Conservation (phyloP, 352 stramenopile species). For the Phytopythium ostracodes region DNA sequence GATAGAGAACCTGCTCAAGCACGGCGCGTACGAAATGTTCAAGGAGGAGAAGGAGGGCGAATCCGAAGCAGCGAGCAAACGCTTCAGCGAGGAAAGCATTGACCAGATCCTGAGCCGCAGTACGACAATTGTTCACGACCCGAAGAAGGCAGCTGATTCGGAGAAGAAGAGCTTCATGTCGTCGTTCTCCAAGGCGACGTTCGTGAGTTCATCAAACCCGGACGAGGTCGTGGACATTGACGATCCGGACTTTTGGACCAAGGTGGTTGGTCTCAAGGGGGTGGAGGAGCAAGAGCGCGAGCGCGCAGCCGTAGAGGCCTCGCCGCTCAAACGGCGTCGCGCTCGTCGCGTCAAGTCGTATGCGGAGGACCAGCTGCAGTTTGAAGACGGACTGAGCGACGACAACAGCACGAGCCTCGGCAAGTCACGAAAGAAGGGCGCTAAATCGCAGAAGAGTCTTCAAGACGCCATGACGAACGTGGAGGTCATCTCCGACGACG, state of each 20-base stretch:
- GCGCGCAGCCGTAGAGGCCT: slow-evolving; percentile 30
- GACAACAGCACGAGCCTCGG: slow-evolving; percentile 22
- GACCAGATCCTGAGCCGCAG: slow-evolving; percentile 95
- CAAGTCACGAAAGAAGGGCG: slow-evolving; percentile 20
- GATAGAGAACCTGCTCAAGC: slow-evolving; percentile 91
- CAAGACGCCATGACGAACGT: neutral
- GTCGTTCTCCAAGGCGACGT: slow-evolving; percentile 92
- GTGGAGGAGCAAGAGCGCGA: slow-evolving; percentile 56
- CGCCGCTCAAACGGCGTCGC: slow-evolving; percentile 65
- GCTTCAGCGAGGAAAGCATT: slow-evolving; percentile 98
- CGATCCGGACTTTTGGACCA: slow-evolving; percentile 94
- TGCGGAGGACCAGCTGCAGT: slow-evolving; percentile 13
- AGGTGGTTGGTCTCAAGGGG: slow-evolving; percentile 87
- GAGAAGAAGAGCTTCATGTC: slow-evolving; percentile 80
- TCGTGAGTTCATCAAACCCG: slow-evolving; percentile 85
- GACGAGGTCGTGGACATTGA: slow-evolving; percentile 89
- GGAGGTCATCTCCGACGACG: slow-evolving; percentile 63
- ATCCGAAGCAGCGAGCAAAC: slow-evolving; percentile 91
- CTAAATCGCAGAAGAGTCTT: slow-evolving; percentile 57
- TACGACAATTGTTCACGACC: slow-evolving; percentile 87
- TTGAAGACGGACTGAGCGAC: slow-evolving; percentile 59
- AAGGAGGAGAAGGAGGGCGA: slow-evolving; percentile 89
- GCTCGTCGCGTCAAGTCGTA: slow-evolving; percentile 70
- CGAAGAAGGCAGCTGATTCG: slow-evolving; percentile 39
- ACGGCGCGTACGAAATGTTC: slow-evolving; percentile 94